Conservation (phyloP, 2,329 filamentous ascomycete species). For the Plenodomus lindquistii region DNA sequence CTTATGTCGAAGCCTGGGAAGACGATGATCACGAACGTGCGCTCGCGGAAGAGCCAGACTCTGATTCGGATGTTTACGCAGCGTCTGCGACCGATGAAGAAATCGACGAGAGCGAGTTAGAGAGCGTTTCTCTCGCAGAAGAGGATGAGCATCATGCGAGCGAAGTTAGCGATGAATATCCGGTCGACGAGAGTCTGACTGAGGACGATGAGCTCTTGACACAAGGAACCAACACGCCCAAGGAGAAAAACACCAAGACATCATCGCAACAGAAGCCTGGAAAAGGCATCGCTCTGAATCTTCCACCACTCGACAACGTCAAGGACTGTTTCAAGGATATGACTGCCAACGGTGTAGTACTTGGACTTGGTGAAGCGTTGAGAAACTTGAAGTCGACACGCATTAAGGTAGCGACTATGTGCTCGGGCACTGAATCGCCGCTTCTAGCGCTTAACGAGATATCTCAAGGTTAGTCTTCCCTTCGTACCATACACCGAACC, state of each 20-base stretch:
- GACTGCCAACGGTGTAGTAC: slow-evolving; percentile 40
- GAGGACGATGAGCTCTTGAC: slow-evolving; percentile 4
- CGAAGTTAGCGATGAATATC: neutral
- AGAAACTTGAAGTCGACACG: slow-evolving; percentile 40
- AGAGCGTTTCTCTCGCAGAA: neutral
- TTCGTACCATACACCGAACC: too few species aligned
- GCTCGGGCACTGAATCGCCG: slow-evolving; percentile 77
- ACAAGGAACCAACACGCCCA: neutral
- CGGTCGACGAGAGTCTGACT: neutral
- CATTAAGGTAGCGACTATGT: slow-evolving; percentile 70
- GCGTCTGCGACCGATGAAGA: slow-evolving; percentile 1
- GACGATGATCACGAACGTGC: slow-evolving; percentile 9
- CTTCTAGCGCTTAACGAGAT: slow-evolving; percentile 67
- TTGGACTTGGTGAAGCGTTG: slow-evolving; percentile 43
- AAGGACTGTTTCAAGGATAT: slow-evolving; percentile 57
- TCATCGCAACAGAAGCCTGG: neutral
- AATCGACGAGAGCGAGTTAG: slow-evolving; percentile 3
- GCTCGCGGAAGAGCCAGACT: slow-evolving; percentile 4
- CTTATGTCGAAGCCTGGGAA: slow-evolving; percentile 12
- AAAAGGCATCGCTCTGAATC: slow-evolving; percentile 35
- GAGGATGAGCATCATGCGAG: neutral
- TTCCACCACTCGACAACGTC: slow-evolving; percentile 54
- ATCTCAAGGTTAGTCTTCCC: slow-evolving; percentile 14
- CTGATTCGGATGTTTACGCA: slow-evolving; percentile 4
- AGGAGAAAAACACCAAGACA: neutral